phyloP scores from a whole-genome alignment of 495 filamentous ascomycete genomes.

The Penicillium angulare region DNA sequence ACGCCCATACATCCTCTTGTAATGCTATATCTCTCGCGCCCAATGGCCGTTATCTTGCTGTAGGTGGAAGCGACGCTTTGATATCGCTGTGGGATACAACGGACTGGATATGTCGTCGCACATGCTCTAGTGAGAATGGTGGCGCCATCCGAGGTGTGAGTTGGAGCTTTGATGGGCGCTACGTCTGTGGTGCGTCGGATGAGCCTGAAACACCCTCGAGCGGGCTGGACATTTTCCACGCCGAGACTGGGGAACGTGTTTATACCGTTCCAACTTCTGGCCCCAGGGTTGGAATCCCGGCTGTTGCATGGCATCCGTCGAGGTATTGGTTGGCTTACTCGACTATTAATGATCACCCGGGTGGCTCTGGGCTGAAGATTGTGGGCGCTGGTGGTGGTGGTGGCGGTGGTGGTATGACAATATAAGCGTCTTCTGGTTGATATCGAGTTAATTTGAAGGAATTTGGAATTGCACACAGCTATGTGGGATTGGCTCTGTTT shows the following conservation, averaged over 20 bases:
- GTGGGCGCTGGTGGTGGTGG: conserved; percentile 59
- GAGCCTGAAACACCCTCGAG: conserved; percentile 52
- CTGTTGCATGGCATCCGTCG: conserved; percentile 87
- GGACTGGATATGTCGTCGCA: conserved; percentile 86
- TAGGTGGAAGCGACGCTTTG: conserved; percentile 85
- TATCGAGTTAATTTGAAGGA: too few species aligned
- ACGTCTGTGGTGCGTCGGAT: conserved; percentile 80
- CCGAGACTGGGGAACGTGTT: conserved; percentile 83
- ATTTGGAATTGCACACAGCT: too few species aligned
- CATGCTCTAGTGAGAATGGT: conserved; percentile 66
- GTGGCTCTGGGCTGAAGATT: conserved; percentile 77
- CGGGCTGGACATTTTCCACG: conserved; percentile 74
- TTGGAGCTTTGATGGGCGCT: conserved; percentile 90
- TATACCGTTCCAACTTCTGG: conserved; percentile 70
- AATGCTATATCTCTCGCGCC: conserved; percentile 70
- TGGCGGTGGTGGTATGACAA: not conserved
- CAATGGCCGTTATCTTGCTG: conserved; percentile 75
- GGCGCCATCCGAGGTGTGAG: conserved; percentile 81
- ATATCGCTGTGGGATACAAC: conserved; percentile 89
- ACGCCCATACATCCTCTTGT: conserved; percentile 80
- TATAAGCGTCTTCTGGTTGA: too few species aligned
- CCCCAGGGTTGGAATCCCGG: conserved; percentile 49
- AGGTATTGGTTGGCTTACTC: conserved; percentile 89
- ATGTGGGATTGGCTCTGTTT: too few species aligned
- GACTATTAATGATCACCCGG: conserved; percentile 72